Evolutionary conservation across 1,139 yeast species (phyloP), one percentile per base, ranked within the genome.

Genomic region (Suhomyces bolitotheri): DNA sequence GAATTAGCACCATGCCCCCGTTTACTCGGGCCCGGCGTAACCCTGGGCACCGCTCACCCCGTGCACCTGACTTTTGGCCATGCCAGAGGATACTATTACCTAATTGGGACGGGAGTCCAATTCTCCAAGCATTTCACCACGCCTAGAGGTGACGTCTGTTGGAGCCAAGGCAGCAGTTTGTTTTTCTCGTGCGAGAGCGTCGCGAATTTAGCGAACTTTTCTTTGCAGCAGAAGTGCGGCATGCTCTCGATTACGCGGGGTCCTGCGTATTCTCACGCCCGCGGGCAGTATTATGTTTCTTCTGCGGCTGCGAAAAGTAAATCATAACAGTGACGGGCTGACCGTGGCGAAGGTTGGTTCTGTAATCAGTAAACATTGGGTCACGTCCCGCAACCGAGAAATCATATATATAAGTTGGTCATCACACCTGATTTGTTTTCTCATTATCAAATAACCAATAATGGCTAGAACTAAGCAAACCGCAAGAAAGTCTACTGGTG

Each of bases 391-490:
- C 20, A n/a, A 5, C 11, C 15, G 8, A 13, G 16, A 29, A 14
- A 26, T 30, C 30, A 29, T 29, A 34, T 34, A 34, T 34, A 34
- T 30, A 26, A 6, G 22, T 4, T 7, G 24, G 10, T 5, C 19
- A 16, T 17, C 23, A 7, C 27, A 14, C 33, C 27, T 26, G 3
- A 20, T 16, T 4, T 25, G 13, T 4, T 27, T 20, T 14, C 21
- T 31, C 33, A 27, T 19, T 28, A 28, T 16, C 23, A 19, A 24
- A 16, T 27, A 48, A 37, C 26, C 47, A 70, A 50, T 71, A 28
- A 89, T 89, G 97, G 97, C 97, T 70, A 89, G 97, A 85, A 89
- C 96, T 53, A 89, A 90, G 76, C 96, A 90, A 80, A 89, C 97
- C 53, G 96, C 97, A 64, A 87, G 96, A 83, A 89, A 89, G 75